Percentiles rank a stretch among this genome's conserved stretches.
Conservation (phyloP, 1,284 basidiomycete species). For the Ustilago lituana region DNA sequence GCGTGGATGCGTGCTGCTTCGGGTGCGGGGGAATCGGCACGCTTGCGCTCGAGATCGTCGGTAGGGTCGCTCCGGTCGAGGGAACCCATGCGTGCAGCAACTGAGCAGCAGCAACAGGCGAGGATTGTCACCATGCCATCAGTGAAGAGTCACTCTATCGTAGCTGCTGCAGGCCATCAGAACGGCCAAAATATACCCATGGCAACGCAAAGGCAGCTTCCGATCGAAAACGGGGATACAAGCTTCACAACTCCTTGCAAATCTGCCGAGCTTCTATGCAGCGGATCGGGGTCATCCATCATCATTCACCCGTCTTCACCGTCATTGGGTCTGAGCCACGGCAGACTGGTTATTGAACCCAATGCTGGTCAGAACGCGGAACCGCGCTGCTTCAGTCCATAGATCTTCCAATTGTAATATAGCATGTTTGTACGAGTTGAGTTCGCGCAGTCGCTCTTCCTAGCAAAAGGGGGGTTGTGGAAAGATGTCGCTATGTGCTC, state of each 20-base stretch:
- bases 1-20: slow-evolving; percentile 38
- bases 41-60: slow-evolving; percentile 13
- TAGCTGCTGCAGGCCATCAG: not conserved
- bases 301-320: slow-evolving; percentile 22
- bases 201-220: not conserved
- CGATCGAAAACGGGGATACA: not conserved
- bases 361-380: no score
- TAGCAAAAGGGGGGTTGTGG: no score
- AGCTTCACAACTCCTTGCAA: slow-evolving; percentile 1
- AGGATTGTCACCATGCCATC: slow-evolving; percentile 31
- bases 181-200: not conserved
- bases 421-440: no score
- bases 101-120: slow-evolving; percentile 1
- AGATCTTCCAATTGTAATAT: no score
- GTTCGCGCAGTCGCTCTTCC: no score
- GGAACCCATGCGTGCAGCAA: not conserved
- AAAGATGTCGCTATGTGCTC: no score
- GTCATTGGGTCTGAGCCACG: no score
- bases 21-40: slow-evolving; percentile 16
- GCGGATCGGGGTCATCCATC: slow-evolving; percentile 25
- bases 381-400: no score
- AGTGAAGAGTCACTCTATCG: not conserved
- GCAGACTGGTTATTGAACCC: no score
- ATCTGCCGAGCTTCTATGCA: slow-evolving; percentile 4
- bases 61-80: slow-evolving; percentile 8